These are phyloP conservation scores for Glarea lozoyensis DNA, from an alignment of 495 filamentous ascomycete genomes.

Conservation along the genomic window DNA sequence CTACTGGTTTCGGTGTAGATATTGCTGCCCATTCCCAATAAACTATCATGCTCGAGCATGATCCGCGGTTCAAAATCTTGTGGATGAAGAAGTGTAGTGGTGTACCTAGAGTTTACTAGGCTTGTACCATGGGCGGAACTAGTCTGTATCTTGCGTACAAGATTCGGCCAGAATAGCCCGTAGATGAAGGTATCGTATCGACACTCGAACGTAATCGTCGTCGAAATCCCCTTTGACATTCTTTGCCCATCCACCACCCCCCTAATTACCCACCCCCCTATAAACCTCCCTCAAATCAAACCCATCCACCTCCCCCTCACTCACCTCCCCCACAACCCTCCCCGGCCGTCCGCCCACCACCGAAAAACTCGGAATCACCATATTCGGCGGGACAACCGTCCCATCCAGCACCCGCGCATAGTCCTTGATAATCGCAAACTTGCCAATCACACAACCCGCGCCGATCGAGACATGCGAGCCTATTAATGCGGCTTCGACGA, in stretches of 20 bases:
- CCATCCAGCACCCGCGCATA: constrained; percentile 77
- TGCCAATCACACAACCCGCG: constrained; percentile 60
- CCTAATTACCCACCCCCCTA: constrained; percentile 38
- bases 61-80: no score
- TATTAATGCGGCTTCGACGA: constrained; percentile 70
- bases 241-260: neutral
- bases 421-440: constrained; percentile 86
- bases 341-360: constrained; percentile 79
- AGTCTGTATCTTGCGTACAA: no score
- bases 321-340: constrained; percentile 74
- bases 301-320: constrained; percentile 60
- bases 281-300: constrained; percentile 50
- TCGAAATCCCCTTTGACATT: no score
- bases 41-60: no score
- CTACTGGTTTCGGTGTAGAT: no score
- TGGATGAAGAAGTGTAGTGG: no score
- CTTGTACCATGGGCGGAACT: no score
- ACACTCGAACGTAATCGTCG: no score
- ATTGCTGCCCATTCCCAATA: no score
- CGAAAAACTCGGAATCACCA: constrained; percentile 84
- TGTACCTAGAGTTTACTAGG: no score
- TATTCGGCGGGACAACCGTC: constrained; percentile 71
- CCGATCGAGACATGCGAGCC: constrained; percentile 82
- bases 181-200: no score
- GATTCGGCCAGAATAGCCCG: no score